Percentiles rank a stretch among this genome's conserved stretches.
These are phyloP conservation scores for Alternaria solani DNA, from an alignment of 2,329 filamentous ascomycete species.

Conservation along the genomic window DNA sequence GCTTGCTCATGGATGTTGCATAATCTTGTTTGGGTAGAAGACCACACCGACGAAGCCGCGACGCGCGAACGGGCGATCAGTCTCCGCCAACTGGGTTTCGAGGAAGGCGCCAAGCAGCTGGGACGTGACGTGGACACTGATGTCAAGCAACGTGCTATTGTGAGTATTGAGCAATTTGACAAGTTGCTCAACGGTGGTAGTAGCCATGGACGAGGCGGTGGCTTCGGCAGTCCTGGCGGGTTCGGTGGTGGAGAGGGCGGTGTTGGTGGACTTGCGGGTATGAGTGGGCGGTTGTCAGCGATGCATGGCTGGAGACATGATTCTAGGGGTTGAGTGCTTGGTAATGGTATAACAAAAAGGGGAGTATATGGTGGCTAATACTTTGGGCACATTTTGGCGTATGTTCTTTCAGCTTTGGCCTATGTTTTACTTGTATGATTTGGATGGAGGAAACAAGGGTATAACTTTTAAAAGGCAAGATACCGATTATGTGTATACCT, in stretches of 20 bases:
- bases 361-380: background rate
- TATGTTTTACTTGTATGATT: background rate
- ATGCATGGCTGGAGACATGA: conserved; percentile 31
- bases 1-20: conserved; percentile 84
- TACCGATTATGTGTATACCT: background rate
- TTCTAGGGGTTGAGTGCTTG: conserved; percentile 17
- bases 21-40: conserved; percentile 86
- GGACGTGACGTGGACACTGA: conserved; percentile 78
- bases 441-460: background rate
- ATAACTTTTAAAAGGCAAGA: background rate
- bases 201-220: conserved; percentile 5
- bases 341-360: background rate
- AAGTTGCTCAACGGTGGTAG: conserved; percentile 28
- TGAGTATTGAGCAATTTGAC: conserved; percentile 70
- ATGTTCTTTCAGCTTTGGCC: background rate
- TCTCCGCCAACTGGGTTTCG: conserved; percentile 75
- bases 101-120: conserved; percentile 67
- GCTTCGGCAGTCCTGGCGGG: conserved; percentile 15
- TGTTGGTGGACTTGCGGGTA: conserved; percentile 11
- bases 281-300: conserved; percentile 18
- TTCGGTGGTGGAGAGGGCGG: conserved; percentile 21
- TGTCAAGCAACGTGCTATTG: conserved; percentile 83
- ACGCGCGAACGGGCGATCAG: conserved; percentile 73
- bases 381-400: background rate
- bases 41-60: conserved; percentile 69